phyloP scores from a whole-genome alignment of 805 yeast genomes.

The Zygoascus bituminiphila region DNA sequence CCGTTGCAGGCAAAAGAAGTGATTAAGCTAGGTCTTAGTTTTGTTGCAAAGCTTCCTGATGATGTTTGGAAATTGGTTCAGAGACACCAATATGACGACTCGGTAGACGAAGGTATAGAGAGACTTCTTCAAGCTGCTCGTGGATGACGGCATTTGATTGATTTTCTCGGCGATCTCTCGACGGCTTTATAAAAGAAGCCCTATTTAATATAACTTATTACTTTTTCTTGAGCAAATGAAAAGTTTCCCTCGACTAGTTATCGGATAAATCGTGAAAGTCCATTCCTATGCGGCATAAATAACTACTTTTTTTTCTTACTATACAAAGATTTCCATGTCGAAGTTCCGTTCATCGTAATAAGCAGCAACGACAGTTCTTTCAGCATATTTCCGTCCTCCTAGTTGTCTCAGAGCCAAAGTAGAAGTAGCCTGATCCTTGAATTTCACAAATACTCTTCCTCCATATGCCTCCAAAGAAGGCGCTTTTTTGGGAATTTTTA shows the following conservation, averaged over 20 bases:
- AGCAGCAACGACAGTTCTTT: conserved; percentile 58
- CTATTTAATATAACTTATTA: no score
- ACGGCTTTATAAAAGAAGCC: no score
- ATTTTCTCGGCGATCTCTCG: no score
- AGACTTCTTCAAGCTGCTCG: no score
- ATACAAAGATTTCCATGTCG: conserved; percentile 26
- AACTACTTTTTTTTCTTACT: not conserved
- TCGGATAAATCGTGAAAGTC: no score
- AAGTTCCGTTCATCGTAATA: conserved; percentile 47
- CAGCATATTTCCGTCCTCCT: conserved; percentile 61
- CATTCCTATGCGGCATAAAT: no score
- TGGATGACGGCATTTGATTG: no score
- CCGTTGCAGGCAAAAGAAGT: conserved; percentile 61
- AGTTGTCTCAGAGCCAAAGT: conserved; percentile 45
- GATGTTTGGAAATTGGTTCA: conserved; percentile 53
- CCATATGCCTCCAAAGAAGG: conserved; percentile 27
- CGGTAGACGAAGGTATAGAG: conserved; percentile 8
- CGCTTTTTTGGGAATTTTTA: conserved; percentile 45
- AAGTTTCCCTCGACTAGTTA: no score
- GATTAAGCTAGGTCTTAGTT: conserved; percentile 70
- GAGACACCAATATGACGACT: conserved; percentile 51
- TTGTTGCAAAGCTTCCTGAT: conserved; percentile 66
- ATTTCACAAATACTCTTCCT: conserved; percentile 68
- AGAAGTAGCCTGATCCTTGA: conserved; percentile 44
- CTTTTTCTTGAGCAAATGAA: no score